Conservation (phyloP, 177 flowering plant species). For the Vitis hybrid region DNA sequence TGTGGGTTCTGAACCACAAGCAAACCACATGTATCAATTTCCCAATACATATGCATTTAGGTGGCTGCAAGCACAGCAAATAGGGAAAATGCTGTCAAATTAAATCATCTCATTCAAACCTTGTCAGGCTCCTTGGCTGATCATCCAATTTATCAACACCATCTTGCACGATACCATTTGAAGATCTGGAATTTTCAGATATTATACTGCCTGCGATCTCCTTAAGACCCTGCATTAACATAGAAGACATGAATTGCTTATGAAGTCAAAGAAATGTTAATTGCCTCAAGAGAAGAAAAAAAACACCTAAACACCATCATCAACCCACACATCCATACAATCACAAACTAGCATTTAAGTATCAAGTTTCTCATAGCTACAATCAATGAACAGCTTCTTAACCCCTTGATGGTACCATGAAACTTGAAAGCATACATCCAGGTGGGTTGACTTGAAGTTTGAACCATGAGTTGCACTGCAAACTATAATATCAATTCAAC, state of each 20-base stretch:
- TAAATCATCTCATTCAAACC: conserved; percentile 26
- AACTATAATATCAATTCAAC: too few species aligned
- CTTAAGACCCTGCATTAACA: conserved; percentile 58
- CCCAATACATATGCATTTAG: too few species aligned
- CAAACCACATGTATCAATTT: too few species aligned
- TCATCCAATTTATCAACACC: conserved; percentile 20
- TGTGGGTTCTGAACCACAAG: too few species aligned
- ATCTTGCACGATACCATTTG: conserved; percentile 23
- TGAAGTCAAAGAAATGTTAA: background rate
- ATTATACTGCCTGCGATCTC: conserved; percentile 34
- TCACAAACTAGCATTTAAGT: background rate
- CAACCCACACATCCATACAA: background rate
- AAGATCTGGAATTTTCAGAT: conserved; percentile 14
- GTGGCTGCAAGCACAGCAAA: too few species aligned
- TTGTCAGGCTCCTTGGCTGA: conserved; percentile 25
- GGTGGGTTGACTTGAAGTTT: too few species aligned
- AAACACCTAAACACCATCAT: background rate
- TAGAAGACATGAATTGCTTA: background rate
- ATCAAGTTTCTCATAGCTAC: too few species aligned
- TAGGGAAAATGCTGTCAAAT: background rate
- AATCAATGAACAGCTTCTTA: too few species aligned
- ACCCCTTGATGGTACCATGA: too few species aligned
- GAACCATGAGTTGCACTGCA: too few species aligned
- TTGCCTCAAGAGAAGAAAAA: background rate
- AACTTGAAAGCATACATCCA: too few species aligned